Percentiles rank a stretch among this genome's conserved stretches.
phyloP scores from a whole-genome alignment of 1,139 yeast species.

The Zygosaccharomyces sapae region DNA sequence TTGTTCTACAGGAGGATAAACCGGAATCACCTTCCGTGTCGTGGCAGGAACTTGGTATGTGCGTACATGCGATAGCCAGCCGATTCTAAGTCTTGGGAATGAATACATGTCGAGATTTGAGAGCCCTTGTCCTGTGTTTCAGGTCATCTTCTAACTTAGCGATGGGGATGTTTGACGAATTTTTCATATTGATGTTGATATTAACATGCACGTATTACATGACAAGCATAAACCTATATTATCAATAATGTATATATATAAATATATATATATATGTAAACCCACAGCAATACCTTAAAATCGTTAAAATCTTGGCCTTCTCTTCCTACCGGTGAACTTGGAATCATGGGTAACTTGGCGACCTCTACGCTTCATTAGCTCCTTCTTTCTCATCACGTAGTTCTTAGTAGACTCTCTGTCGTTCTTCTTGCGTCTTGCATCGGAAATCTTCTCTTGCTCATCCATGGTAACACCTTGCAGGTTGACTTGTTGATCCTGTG shows the following conservation, averaged over 20 bases:
- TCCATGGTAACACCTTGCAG: constrained; percentile 79
- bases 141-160: too few species aligned
- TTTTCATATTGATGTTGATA: background rate
- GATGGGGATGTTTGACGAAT: background rate
- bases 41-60: constrained; percentile 24
- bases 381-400: constrained; percentile 86
- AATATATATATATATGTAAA: too few species aligned
- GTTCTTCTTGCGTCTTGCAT: constrained; percentile 48
- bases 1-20: constrained; percentile 35
- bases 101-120: constrained; percentile 1
- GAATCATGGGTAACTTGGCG: constrained; percentile 85
- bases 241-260: background rate
- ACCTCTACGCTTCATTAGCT: constrained; percentile 87
- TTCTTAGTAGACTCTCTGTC: constrained; percentile 72
- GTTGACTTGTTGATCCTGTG: constrained; percentile 41
- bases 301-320: constrained; percentile 71
- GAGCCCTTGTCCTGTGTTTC: too few species aligned
- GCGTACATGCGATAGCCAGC: constrained; percentile 12
- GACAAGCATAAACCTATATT: constrained; percentile 1
- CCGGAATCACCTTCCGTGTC: constrained; percentile 34
- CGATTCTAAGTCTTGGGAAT: background rate
- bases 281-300: background rate
- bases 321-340: constrained; percentile 88
- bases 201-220: constrained; percentile 4
- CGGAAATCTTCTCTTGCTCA: constrained; percentile 49